Evolutionary conservation across 2,329 filamentous ascomycete species (phyloP), one percentile per base, ranked within the genome.

Genomic region (Alternaria triticina): DNA sequence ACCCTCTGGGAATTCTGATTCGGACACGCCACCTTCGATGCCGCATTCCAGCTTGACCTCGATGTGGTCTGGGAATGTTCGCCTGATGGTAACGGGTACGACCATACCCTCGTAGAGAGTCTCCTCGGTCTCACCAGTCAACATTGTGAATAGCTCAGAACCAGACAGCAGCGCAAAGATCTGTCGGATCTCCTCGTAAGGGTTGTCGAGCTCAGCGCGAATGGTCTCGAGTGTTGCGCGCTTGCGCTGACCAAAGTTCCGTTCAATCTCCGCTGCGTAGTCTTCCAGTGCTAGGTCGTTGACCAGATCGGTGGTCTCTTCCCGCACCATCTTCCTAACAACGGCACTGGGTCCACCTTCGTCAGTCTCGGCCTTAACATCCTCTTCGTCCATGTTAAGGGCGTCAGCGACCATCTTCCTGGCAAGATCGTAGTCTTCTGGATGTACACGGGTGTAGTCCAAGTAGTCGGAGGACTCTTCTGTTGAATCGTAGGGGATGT

Each of bases 331-430:
- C 80, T 95, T 96, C 66, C 94, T 90, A 58, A 99, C 93, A 70
- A 98, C 94, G 8, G 95, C 96, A 15, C 92, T 94, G 0, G 91
- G 86, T 0, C 96, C 96, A 67, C 94, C 93, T 75, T 97, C 93
- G 69, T 97, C 93, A 6, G 91, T 91, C 82, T 98, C 94, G 1
- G 92, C 93, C 81, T 97, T 96, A 77, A 99, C 93, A 74, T 99
- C 96, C 83, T 99, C 96, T 81, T 99, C 96, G 72, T 99, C 96
- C 70, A 99, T 86, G 77, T 97, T 95, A 51, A 99, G 85, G 15
- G 96, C 96, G 84, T 99, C 96, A 4, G 96, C 96, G 20, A 96
- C 96, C 91, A 99, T 98, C 82, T 99, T 99, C 71, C 95, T 92
- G 52, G 94, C 96, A 65, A 99, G 90, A 71, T 99, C 96, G 80